Evolutionary conservation across 2,329 filamentous ascomycete species (phyloP), one percentile per base, ranked within the genome.

Genomic region (Botryosphaeria dothidea): DNA sequence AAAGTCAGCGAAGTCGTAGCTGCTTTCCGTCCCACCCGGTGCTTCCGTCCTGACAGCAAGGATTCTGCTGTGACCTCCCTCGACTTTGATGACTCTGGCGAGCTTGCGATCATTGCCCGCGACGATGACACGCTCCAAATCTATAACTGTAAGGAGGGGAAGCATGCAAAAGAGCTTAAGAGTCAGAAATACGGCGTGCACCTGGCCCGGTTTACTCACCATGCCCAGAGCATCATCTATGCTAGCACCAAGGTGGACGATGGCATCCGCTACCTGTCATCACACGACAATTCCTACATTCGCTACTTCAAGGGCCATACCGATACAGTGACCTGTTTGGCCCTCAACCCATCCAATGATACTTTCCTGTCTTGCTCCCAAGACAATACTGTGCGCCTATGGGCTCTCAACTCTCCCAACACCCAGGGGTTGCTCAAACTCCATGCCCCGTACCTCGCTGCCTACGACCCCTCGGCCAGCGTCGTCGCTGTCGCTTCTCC

Each of bases 131-230:
- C 92, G 3, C 91, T 99, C 68, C 93, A 98, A 74, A 89, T 99
- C 34, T 99, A 96, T 81, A 96, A 95, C 72, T 90, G 96, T 68
- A 92, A 91, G 72, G 93, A 97, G 69, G 95, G 95, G 4, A 91
- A 91, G 67, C 90, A 93, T 71, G 91, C 92, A 52, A 98, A 98
- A 80, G 90, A 90, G 66, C 85, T 97, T 52, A 88, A 96, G 60
- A 96, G 92, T 80, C 96, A 98, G 75, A 99, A 99, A 77, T 99
- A 99, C 73, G 95, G 95, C 66, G 93, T 92, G 19, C 95, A 97
- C 75, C 85, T 97, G 64, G 95, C 95, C 41, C 91, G 92, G 71
- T 99, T 98, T 78, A 97, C 94, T 0, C 95, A 98, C 75, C 91
- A 94, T 67, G 89, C 89, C 69, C 92, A 92, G 23, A 93, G 92